phyloP scores from a whole-genome alignment of 2,329 filamentous ascomycete species.

The Fusarium avenaceum region DNA sequence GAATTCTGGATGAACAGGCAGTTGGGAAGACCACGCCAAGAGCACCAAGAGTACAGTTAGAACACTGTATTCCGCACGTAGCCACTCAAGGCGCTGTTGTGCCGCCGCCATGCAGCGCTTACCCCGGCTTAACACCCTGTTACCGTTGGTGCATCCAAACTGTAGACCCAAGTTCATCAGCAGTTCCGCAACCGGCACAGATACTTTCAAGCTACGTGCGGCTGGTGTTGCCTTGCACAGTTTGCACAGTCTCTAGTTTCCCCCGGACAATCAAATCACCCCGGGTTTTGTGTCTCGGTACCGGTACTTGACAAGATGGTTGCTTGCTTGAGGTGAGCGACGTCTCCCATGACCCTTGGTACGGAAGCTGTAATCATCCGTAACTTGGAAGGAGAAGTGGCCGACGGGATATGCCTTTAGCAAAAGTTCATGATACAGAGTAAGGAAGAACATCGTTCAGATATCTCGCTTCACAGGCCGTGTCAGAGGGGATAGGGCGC shows the following conservation, averaged over 20 bases:
- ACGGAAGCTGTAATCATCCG: not conserved
- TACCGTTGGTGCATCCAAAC: constrained; percentile 17
- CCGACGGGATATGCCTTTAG: not conserved
- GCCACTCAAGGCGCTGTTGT: constrained; percentile 28
- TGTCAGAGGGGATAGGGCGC: not conserved
- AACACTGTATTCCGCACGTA: constrained; percentile 35
- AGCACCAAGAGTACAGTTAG: constrained; percentile 32
- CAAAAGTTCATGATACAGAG: constrained; percentile 22
- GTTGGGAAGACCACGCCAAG: constrained; percentile 4
- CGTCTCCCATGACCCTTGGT: constrained; percentile 2
- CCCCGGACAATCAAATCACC: constrained; percentile 28
- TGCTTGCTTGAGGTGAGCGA: constrained; percentile 12
- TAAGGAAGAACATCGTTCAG: not conserved
- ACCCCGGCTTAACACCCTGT: constrained; percentile 37
- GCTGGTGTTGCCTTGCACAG: constrained; percentile 19
- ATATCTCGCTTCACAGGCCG: not conserved
- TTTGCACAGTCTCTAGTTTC: constrained; percentile 39
- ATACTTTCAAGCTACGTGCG: constrained; percentile 23
- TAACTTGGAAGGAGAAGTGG: not conserved
- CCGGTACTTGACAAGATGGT: constrained; percentile 24
- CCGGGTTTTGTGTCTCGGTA: constrained; percentile 34
- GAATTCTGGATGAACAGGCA: constrained; percentile 7
- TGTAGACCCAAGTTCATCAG: not conserved
- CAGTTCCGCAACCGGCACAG: not conserved
- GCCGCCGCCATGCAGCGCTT: constrained; percentile 45